These are phyloP conservation scores for Aurinia saxatilis DNA, from an alignment of 345 rosid species.

Conservation along the genomic window DNA sequence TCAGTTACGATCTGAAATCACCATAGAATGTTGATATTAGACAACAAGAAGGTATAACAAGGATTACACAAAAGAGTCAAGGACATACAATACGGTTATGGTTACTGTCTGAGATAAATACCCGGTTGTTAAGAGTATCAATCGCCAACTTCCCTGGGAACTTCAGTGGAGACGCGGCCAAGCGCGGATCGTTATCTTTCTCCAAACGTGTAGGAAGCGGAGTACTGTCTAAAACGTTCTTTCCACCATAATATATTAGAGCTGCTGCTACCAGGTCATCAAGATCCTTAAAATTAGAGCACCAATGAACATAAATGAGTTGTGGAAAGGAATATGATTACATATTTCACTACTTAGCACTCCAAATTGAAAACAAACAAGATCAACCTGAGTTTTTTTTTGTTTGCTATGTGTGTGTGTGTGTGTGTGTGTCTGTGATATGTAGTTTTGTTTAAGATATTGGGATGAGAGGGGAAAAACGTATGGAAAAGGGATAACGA, in stretches of 20 bases:
- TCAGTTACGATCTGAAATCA: conserved; percentile 73
- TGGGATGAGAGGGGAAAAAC: not conserved
- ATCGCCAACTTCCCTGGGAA: conserved; percentile 91
- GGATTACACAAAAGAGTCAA: not conserved
- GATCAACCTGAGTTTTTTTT: not conserved
- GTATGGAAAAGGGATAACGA: not conserved
- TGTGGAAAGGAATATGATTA: not conserved
- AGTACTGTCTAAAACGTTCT: conserved; percentile 53
- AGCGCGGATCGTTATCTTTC: conserved; percentile 78
- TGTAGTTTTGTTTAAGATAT: not conserved
- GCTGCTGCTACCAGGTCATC: conserved; percentile 87
- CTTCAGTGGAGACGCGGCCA: conserved; percentile 73
- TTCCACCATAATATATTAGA: conserved; percentile 64
- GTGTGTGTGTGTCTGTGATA: not conserved
- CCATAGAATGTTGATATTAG: conserved; percentile 11
- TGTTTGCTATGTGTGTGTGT: not conserved
- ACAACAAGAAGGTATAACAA: not conserved
- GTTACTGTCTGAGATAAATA: conserved; percentile 94
- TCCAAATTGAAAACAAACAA: not conserved
- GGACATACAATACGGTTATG: conserved; percentile 82
- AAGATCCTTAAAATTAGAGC: conserved; percentile 50
- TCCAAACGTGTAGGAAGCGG: conserved; percentile 72
- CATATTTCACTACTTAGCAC: not conserved
- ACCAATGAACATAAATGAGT: not conserved
- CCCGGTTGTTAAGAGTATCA: conserved; percentile 76